A percentile compares a stretch with the other conserved stretches of the same genome.
These are phyloP conservation scores for Sherardia arvensis DNA, from an alignment of 257 asterid genomes.

Conservation along the genomic window DNA sequence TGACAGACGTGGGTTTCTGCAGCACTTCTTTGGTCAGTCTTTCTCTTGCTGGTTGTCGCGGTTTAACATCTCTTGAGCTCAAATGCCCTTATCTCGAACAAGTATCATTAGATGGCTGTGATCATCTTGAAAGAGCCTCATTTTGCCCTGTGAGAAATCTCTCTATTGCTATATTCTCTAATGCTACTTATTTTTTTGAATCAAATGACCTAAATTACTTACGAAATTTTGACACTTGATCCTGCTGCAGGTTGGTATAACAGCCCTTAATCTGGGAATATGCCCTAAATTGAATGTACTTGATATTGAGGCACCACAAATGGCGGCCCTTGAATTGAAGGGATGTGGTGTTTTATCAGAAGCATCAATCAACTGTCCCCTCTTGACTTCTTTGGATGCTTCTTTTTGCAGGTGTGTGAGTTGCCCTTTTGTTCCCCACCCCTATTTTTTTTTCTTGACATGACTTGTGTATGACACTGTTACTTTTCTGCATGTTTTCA, in stretches of 20 bases:
- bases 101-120: conserved; percentile 90
- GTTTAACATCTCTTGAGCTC: conserved; percentile 68
- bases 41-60: conserved; percentile 96
- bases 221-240: not conserved
- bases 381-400: conserved; percentile 85
- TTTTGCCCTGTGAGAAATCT: conserved; percentile 65
- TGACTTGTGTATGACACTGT: conserved; percentile 8
- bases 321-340: conserved; percentile 91
- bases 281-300: conserved; percentile 84
- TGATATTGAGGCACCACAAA: conserved; percentile 65
- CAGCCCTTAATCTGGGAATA: conserved; percentile 88
- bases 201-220: not conserved
- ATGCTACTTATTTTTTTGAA: not conserved
- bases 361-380: conserved; percentile 77
- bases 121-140: conserved; percentile 89
- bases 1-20: conserved; percentile 62
- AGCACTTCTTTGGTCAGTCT: conserved; percentile 71
- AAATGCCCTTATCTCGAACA: conserved; percentile 75
- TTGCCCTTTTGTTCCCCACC: not conserved
- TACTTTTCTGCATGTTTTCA: conserved; percentile 26
- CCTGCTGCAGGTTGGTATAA: conserved; percentile 73
- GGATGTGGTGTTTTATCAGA: conserved; percentile 91
- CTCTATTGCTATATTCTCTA: not conserved
- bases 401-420: conserved; percentile 77
- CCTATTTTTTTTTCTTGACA: not conserved